phyloP scores from a whole-genome alignment of 2,329 filamentous ascomycete genomes.

The Sarocladiaceae sp. region DNA sequence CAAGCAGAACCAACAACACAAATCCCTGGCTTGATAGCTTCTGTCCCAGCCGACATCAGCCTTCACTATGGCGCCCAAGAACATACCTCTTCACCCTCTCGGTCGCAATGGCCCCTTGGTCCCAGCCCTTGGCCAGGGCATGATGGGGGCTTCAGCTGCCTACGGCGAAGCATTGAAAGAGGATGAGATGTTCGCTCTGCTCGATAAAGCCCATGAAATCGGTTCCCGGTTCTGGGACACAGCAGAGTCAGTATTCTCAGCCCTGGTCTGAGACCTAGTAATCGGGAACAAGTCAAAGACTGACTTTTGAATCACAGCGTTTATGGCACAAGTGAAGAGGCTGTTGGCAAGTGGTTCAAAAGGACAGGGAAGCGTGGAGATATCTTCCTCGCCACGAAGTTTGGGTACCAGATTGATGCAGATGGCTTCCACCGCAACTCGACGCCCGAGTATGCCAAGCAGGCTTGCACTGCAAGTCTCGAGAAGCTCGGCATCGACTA shows the following conservation, averaged over 20 bases:
- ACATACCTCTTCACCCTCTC: background rate
- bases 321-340: conserved; percentile 39
- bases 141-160: background rate
- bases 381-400: conserved; percentile 38
- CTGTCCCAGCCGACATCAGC: background rate
- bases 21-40: too few relatives aligned
- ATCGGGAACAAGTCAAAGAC: too few relatives aligned
- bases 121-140: background rate
- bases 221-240: background rate
- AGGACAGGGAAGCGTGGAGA: conserved; percentile 25
- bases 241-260: background rate
- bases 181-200: background rate
- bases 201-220: background rate
- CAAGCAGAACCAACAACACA: too few relatives aligned
- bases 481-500: conserved; percentile 39
- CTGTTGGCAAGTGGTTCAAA: conserved; percentile 41
- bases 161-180: background rate
- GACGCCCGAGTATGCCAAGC: conserved; percentile 18
- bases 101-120: background rate
- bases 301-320: conserved; percentile 11
- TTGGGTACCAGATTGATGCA: conserved; percentile 13
- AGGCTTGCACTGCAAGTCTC: conserved; percentile 29
- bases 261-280: too few relatives aligned
- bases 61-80: background rate
- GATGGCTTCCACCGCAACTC: too few relatives aligned